Base-by-base conservation (phyloP, 2,329 filamentous ascomycete genomes). In the Grosmannia serpens region DNA sequence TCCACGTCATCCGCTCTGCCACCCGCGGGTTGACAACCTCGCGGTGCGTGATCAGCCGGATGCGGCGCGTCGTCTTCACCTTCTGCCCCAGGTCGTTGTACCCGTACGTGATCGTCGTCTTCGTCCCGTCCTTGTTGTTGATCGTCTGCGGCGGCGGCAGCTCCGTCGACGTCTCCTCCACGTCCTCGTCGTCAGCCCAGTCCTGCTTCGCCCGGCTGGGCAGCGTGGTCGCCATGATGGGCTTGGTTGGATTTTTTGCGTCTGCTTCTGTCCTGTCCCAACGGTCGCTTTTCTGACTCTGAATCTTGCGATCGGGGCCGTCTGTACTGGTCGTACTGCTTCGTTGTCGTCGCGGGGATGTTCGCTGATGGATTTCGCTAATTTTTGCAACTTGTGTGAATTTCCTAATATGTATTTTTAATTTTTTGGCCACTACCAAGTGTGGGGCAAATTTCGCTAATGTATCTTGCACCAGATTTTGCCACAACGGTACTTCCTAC, bases 41-140 rank as follows among this genome's bases (percentile, higher is more conserved):
- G 74, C 90, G 91, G 74, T 95, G 85, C 66, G 91, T 86, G 63
- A 88, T 95, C 69, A 90, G 89, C 71, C 91, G 90, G 77, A 97
- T 92, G 68, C 91, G 89, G 72, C 94, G 91, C 62, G 91, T 97
- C 63, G 91, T 94, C 82, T 97, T 97, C 70, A 97, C 88, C 75
- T 95, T 95, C 74, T 95, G 91, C 74, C 89, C 89, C 63, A 92
- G 83, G 66, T 99, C 94, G 77, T 96, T 92, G 77, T 90, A 85
- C 68, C 85, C 83, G 79, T 89, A 95, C 63, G 88, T 89, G 70
- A 96, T 86, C 67, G 94, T 88, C 53, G 95, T 99, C 77, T 96
- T 96, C 68, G 90, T 96, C 71, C 95, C 94, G 74, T 99, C 94
- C 78, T 96, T 96, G 84, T 99, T 97, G 72, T 87, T 87, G 72